Base-by-base conservation (phyloP, 108 stramenopile genomes). In the Skeletonema costatum region DNA sequence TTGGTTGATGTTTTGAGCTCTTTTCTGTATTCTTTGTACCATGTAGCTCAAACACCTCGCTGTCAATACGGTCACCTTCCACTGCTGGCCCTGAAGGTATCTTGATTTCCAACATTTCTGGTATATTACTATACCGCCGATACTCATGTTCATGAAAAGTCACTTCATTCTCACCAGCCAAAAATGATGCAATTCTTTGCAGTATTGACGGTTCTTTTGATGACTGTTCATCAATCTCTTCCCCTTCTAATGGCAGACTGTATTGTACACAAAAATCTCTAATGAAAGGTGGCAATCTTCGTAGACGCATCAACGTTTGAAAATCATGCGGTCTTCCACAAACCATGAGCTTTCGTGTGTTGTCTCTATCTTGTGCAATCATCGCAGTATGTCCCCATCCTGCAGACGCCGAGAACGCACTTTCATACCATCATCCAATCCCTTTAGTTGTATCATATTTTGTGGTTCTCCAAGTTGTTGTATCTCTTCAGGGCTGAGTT, bases 291-390 rank as follows among this genome's bases (percentile, higher is more conserved):
- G 94, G 94, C 50, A 95, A 60, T 14, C 94, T 89, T 51, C 84
- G 82, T 63, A 93, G 53, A 56, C 94, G 75, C 75, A 95, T 64
- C 39, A 95, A 60, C 9, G 81, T 82, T 56, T 86, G 84, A 62
- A 93, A 88, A 64, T 95, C 94, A 66, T 93, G 91, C n/a, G 94
- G 92, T 76, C 92, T 88, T 29, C 94, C 94, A 30, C 83, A 76
- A 42, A 90, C 51, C 25, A 86, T 62, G 31, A 95, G 80, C 32
- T 80, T 70, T 56, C 53, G 53, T 25, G 36, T 29, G 32, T 50
- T 38, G 35, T 8, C 32, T 30, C 16, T n/a, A 31, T 71, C 69
- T 16, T 71, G 69, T 32, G 71, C 77, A 25, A 90, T 19, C 19
- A 95, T 25, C 13, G 89, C 91, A 7, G 91, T 87, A 56, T 82